phyloP scores from a whole-genome alignment of 352 stramenopile genomes.

The Globisporangium camurandrum region DNA sequence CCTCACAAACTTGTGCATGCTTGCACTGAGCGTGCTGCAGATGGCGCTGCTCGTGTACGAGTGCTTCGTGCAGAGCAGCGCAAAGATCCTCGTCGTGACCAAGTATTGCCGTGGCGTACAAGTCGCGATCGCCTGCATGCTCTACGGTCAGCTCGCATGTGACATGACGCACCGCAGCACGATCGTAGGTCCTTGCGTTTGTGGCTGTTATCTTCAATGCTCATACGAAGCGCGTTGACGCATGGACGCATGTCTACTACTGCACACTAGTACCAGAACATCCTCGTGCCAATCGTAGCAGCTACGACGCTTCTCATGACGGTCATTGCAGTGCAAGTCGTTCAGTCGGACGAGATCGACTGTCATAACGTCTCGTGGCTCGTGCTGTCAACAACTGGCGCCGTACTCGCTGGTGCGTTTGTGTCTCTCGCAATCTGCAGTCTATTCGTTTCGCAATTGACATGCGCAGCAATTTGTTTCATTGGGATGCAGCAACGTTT shows the following conservation, averaged over 20 bases:
- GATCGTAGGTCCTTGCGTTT: conserved; percentile 12
- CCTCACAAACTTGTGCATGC: conserved; percentile 50
- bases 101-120: conserved; percentile 72
- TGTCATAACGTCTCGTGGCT: conserved; percentile 67
- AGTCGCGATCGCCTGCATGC: conserved; percentile 54
- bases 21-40: conserved; percentile 44
- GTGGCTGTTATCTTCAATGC: not conserved
- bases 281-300: conserved; percentile 42
- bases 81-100: conserved; percentile 50
- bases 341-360: conserved; percentile 46
- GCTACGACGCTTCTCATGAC: conserved; percentile 51
- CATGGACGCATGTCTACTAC: not conserved
- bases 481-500: conserved; percentile 35
- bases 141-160: conserved; percentile 62
- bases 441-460: too few species aligned
- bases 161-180: conserved; percentile 41
- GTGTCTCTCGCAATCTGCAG: not conserved
- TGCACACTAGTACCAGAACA: conserved; percentile 31
- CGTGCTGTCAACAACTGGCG: conserved; percentile 48
- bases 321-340: conserved; percentile 35
- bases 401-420: conserved; percentile 44
- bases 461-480: too few species aligned
- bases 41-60: conserved; percentile 62
- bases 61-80: conserved; percentile 49
- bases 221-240: not conserved